phyloP scores from a whole-genome alignment of 331 rosid genomes.

The Saraca asoca region DNA sequence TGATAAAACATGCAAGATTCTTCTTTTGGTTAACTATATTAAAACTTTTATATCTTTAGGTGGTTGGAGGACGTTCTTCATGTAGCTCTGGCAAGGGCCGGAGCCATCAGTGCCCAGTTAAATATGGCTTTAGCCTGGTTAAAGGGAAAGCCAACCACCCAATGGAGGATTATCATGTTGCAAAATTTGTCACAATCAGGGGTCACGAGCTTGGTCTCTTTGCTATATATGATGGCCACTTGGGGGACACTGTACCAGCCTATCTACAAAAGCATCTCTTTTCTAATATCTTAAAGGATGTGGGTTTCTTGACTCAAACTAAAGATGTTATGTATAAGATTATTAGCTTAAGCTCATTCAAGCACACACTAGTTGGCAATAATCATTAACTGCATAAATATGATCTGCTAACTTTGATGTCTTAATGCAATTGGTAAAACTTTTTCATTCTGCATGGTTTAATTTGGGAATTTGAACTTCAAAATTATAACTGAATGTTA shows the following conservation, averaged over 20 bases:
- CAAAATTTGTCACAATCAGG: conserved; percentile 52
- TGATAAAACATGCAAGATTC: not conserved
- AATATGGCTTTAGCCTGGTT: conserved; percentile 61
- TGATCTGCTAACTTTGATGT: not conserved
- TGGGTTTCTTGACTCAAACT: not conserved
- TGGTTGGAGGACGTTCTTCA: conserved; percentile 65
- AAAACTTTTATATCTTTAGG: conserved; percentile 45
- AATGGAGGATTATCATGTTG: conserved; percentile 66
- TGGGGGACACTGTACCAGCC: conserved; percentile 64
- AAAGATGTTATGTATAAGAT: too few species aligned
- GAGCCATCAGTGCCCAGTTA: conserved; percentile 61
- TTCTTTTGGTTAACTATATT: not conserved
- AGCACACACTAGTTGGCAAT: not conserved
- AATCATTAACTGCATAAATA: too few species aligned
- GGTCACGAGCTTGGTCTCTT: conserved; percentile 60
- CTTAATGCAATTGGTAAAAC: not conserved
- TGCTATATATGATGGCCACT: conserved; percentile 78
- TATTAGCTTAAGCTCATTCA: not conserved
- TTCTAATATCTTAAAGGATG: conserved; percentile 61
- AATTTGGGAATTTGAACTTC: too few species aligned
- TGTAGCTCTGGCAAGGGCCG: conserved; percentile 77
- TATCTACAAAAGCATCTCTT: conserved; percentile 65
- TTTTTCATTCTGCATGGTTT: conserved; percentile 24
- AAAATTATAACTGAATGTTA: too few species aligned
- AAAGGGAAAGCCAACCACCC: conserved; percentile 67